Base-by-base conservation (phyloP, 306 rosid species). In the Sicyos baderoa region DNA sequence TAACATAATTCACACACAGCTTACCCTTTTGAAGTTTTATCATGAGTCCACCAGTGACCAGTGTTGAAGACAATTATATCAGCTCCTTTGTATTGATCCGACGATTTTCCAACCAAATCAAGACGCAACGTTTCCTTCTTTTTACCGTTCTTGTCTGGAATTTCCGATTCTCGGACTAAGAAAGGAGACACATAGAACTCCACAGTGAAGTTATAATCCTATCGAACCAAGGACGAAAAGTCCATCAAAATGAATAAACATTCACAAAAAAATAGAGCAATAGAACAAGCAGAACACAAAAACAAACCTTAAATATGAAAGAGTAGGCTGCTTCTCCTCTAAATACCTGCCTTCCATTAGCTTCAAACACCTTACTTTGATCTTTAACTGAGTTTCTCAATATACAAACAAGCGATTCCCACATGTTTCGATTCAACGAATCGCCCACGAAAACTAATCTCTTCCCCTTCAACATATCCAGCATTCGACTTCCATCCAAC, bases 11-110 rank as follows among this genome's bases (percentile, higher is more conserved):
- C 27, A 47, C 6, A 25, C 45, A 47, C 6, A 37, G 19, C 61
- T 73, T 79, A 89, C 99, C 99, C 99, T 82, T 40, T 84, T n/a
- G 99, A 76, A 60, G 99, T 93, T 82, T 93, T 93, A 0, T 90
- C 97, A 79, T 93, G 99, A 75, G 97, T 93, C 99, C 99, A 93
- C 99, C 99, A 93, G 75, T 93, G 99, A 16, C 97, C 99, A 16
- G 99, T 90, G 86, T 93, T 93, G 79, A 93, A 93, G 73, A 93
- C 64, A 47, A 93, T 71, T 7, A 93, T 72, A 81, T 93, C 97
- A 6, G 97, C 99, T 58, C 77, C 80, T 78, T 93, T 88, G 52
- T 90, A 93, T 15, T 82, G 84, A 71, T 78, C 63, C 0, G 96
- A 81, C 27, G 96, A 81, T 74, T 74, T 76, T 72, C 91, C 94